Base-by-base conservation (phyloP, 352 stramenopile species). In the Pythium sp. region DNA sequence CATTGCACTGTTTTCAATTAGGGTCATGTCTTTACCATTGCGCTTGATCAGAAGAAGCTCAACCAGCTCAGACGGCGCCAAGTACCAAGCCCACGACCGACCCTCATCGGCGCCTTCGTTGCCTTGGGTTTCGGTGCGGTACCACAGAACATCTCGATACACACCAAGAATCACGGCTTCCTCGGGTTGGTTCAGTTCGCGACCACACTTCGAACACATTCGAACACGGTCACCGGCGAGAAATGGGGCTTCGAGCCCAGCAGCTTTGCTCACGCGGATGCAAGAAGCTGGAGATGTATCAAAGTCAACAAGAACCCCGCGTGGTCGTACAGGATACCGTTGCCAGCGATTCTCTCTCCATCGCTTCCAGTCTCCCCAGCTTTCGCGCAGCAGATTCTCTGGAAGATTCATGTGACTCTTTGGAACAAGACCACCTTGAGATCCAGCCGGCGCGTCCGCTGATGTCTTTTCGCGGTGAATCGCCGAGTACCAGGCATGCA, bases 181-280 rank as follows among this genome's bases (percentile, higher is more conserved):
- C 78, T 99, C 97, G 9, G 95, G 91, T 26, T 98, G 83, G 64
- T 99, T 98, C 49, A 99, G 79, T 75, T 98, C 90, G 49, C 97
- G 88, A 18, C 97, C 97, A 47, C 92, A 94, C 70, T 97, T 98
- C 0, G 93, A 91, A 59, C 91, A 96, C 46, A 99, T 92, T 28
- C 90, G 84, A 22, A 99, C 94, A 59, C 86, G 89, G 76, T 99
- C 97, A 36, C 97, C 97, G 61, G 93, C 81, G 56, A 99, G 78
- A 26, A 99, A 89, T 24, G 92, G 92, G 56, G 86, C 83, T 41
- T 76, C 71, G n/a, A 98, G 72, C 9, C 96, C 95, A 63, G 97
- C 86, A 32, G 82, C 80, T 36, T 90, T 93, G 73, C 92, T 98
- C 20, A 97, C 89, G 43, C 71, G 72, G 28, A 97, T 94, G 71